A percentile compares a stretch with the other conserved stretches of the same genome.
phyloP scores from a whole-genome alignment of 1,139 yeast species.

The Blastobotrys raffinosifermentans region DNA sequence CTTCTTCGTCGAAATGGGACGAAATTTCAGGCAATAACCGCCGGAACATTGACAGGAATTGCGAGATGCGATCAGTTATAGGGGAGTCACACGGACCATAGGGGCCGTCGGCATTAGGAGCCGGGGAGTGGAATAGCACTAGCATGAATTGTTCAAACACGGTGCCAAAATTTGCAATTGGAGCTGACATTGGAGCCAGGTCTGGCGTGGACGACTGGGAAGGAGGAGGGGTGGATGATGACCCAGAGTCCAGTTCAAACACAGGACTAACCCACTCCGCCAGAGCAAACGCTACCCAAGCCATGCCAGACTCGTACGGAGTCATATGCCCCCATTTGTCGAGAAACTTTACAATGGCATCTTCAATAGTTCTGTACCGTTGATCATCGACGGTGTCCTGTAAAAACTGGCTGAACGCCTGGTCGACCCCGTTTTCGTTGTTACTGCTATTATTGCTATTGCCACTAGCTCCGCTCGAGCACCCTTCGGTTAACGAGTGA shows the following conservation, averaged over 20 bases:
- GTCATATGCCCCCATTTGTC: slow-evolving; percentile 73
- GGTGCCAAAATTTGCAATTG: slow-evolving; percentile 11
- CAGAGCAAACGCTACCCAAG: slow-evolving; percentile 82
- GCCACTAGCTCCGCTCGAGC: no score
- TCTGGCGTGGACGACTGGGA: slow-evolving; percentile 15
- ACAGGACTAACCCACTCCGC: slow-evolving; percentile 87
- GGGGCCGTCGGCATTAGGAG: slow-evolving; percentile 21
- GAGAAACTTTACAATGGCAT: slow-evolving; percentile 58
- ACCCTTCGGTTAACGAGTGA: slow-evolving; percentile 1
- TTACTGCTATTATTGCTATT: slow-evolving; percentile 4
- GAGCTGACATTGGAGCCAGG: slow-evolving; percentile 16
- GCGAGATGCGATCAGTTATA: slow-evolving; percentile 56
- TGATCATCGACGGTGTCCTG: slow-evolving; percentile 18
- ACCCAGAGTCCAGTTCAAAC: slow-evolving; percentile 16
- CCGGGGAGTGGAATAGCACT: slow-evolving; percentile 70
- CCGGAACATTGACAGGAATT: slow-evolving; percentile 63
- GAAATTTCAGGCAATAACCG: slow-evolving; percentile 70
- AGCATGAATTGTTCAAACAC: slow-evolving; percentile 71
- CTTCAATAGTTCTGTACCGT: slow-evolving; percentile 48
- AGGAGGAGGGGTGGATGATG: neutral
- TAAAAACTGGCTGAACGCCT: slow-evolving; percentile 13
- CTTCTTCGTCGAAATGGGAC: slow-evolving; percentile 75
- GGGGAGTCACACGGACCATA: slow-evolving; percentile 35
- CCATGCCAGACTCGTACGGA: slow-evolving; percentile 72
- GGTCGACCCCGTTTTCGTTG: slow-evolving; percentile 3